Evolutionary conservation across 192 early-diverging fungal genomes (phyloP).

Genomic region (Linnemannia hyalina): DNA sequence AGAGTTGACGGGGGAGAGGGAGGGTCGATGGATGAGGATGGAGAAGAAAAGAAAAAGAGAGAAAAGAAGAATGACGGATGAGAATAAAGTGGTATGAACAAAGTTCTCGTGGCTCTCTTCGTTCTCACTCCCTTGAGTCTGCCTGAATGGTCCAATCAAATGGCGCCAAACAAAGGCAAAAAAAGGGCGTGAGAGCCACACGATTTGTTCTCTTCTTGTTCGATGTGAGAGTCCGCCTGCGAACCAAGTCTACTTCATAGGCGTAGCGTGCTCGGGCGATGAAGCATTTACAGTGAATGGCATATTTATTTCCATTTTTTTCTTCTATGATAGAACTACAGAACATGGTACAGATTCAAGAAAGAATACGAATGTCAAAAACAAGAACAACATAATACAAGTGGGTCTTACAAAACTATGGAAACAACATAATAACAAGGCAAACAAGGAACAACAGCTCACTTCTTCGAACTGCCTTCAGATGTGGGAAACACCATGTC

Average conservation of each 20-base stretch:
- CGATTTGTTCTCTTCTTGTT: too few relatives aligned
- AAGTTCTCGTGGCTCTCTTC: background rate
- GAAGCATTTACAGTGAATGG: too few relatives aligned
- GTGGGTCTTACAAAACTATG: background rate
- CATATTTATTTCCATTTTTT: background rate
- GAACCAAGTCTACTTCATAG: too few relatives aligned
- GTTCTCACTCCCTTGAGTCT: background rate
- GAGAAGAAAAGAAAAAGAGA: background rate
- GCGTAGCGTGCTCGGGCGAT: too few relatives aligned
- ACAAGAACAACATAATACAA: background rate
- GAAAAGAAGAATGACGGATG: background rate
- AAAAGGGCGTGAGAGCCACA: background rate
- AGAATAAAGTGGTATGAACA: background rate
- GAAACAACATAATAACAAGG: background rate
- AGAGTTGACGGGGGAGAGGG: background rate
- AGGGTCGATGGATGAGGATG: background rate
- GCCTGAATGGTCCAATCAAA: background rate
- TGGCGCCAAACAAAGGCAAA: background rate
- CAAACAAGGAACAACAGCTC: background rate
- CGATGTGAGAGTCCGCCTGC: too few relatives aligned
- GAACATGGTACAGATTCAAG: background rate
- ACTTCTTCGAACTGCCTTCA: background rate
- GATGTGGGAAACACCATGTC: constrained; percentile 17
- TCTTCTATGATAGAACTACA: background rate
- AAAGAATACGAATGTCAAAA: too few relatives aligned